Evolutionary conservation across 2,329 filamentous ascomycete species (phyloP).

Genomic region (Fusarium sp.): DNA sequence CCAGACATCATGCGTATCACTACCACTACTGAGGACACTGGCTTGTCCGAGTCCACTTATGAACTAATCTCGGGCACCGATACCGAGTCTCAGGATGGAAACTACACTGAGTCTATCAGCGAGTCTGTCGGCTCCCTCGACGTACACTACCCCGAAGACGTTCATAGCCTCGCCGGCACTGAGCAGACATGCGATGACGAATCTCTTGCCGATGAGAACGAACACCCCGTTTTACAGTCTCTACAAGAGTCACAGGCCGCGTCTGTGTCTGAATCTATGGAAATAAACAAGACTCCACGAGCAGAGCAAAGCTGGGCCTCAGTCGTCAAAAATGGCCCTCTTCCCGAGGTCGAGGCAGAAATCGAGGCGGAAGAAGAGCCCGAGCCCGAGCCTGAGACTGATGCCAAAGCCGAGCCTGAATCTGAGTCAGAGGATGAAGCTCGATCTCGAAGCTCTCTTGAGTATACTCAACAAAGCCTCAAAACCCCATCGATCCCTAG

Average conservation of each 20-base stretch:
- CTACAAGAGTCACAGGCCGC: slow-evolving; percentile 17
- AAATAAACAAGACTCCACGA: slow-evolving; percentile 11
- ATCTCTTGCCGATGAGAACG: slow-evolving; percentile 48
- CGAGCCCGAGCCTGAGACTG: slow-evolving; percentile 3
- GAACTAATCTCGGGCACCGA: slow-evolving; percentile 65
- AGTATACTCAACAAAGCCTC: slow-evolving; percentile 60
- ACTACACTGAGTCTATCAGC: slow-evolving; percentile 57
- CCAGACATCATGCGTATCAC: slow-evolving; percentile 64
- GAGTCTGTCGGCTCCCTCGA: slow-evolving; percentile 63
- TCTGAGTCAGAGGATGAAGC: slow-evolving; percentile 55
- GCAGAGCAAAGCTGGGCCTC: slow-evolving; percentile 25
- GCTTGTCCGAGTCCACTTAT: slow-evolving; percentile 64
- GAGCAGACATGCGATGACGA: slow-evolving; percentile 58
- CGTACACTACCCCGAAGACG: slow-evolving; percentile 59
- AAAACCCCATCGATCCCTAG: slow-evolving; percentile 54
- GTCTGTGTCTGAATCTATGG: slow-evolving; percentile 6
- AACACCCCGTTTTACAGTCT: slow-evolving; percentile 19
- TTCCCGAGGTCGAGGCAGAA: slow-evolving; percentile 24
- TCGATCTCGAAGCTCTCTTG: slow-evolving; percentile 53
- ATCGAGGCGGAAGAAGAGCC: slow-evolving; percentile 9
- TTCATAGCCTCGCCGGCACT: slow-evolving; percentile 61
- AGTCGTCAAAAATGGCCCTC: slow-evolving; percentile 25
- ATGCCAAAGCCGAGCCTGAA: slow-evolving; percentile 41
- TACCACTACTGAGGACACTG: slow-evolving; percentile 58
- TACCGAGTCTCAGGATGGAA: slow-evolving; percentile 61